These are phyloP conservation scores for Podaxis rugospora DNA, from an alignment of 768 basidiomycete genomes.

Conservation along the genomic window DNA sequence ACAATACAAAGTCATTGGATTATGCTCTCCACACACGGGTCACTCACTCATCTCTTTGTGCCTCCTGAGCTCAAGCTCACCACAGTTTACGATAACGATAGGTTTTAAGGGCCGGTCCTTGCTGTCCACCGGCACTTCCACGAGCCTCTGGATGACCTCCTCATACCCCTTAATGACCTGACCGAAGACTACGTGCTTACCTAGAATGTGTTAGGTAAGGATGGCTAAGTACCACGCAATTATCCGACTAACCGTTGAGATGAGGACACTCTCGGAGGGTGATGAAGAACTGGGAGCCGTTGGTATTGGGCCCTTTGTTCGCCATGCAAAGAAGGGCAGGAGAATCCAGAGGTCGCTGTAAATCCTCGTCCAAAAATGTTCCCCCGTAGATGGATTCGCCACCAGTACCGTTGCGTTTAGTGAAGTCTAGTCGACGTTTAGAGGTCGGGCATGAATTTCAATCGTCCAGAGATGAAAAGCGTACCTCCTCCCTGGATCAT, in stretches of 20 bases:
- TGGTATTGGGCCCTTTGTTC: slow-evolving; percentile 80
- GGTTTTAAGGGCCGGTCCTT: slow-evolving; percentile 70
- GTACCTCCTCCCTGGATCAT: slow-evolving; percentile 81
- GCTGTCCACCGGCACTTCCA: slow-evolving; percentile 62
- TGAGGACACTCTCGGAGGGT: slow-evolving; percentile 75
- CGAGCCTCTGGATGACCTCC: slow-evolving; percentile 54
- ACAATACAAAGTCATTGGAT: neutral
- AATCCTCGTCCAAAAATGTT: slow-evolving; percentile 75
- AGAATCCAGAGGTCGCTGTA: slow-evolving; percentile 56
- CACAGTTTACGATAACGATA: slow-evolving; percentile 71
- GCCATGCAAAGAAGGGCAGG: slow-evolving; percentile 88
- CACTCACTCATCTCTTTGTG: slow-evolving; percentile 28
- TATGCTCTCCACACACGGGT: no score
- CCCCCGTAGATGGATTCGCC: slow-evolving; percentile 81
- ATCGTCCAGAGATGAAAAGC: slow-evolving; percentile 14
- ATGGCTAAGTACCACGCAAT: slow-evolving; percentile 14
- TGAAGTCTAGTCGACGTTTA: slow-evolving; percentile 52
- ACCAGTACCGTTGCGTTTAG: slow-evolving; percentile 73
- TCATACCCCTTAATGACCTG: slow-evolving; percentile 57
- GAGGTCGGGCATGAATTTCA: neutral
- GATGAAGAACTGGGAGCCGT: slow-evolving; percentile 84
- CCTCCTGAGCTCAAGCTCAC: slow-evolving; percentile 67
- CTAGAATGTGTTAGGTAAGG: slow-evolving; percentile 22
- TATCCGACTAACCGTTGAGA: slow-evolving; percentile 51
- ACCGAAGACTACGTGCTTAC: slow-evolving; percentile 50